Conservation (phyloP, 192 early-diverging fungal species). For the Backusella psychrophila region DNA sequence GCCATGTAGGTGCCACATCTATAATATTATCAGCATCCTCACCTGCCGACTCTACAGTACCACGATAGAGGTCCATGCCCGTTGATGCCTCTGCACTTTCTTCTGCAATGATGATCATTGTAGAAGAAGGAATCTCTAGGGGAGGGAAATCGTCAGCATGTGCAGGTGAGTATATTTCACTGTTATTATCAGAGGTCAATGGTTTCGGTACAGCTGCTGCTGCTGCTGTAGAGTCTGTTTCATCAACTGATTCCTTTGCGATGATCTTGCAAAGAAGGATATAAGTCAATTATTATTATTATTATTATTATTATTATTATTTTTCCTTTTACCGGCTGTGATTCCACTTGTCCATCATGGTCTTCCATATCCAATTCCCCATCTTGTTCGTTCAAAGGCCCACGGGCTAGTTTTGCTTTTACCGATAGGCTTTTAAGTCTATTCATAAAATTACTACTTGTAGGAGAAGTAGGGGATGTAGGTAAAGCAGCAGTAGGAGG, state of each 20-base stretch:
- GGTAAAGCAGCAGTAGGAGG: conserved; percentile 39
- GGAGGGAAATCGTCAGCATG: conserved; percentile 58
- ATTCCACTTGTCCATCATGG: conserved; percentile 3
- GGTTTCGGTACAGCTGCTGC: background rate
- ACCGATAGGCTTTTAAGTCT: conserved; percentile 45
- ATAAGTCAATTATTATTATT: background rate
- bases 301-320: background rate
- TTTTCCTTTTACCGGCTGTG: background rate
- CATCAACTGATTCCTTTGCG: background rate
- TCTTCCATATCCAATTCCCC: background rate
- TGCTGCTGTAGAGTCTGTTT: background rate
- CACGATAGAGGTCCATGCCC: conserved; percentile 70
- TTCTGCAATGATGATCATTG: conserved; percentile 73
- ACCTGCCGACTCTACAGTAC: conserved; percentile 54
- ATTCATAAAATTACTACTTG: conserved; percentile 40
- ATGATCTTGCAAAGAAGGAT: background rate
- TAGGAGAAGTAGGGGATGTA: conserved; percentile 19
- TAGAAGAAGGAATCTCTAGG: conserved; percentile 59
- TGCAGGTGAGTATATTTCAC: conserved; percentile 41
- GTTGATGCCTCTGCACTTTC: conserved; percentile 72
- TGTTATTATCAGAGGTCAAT: background rate
- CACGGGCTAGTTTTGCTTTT: conserved; percentile 42
- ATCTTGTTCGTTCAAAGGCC: conserved; percentile 39
- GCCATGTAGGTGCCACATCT: conserved; percentile 80
- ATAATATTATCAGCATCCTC: conserved; percentile 54